Evolutionary conservation across 2,329 filamentous ascomycete genomes (phyloP), one percentile per base, ranked within the genome.

Genomic region (Neopestalotiopsis rosae): DNA sequence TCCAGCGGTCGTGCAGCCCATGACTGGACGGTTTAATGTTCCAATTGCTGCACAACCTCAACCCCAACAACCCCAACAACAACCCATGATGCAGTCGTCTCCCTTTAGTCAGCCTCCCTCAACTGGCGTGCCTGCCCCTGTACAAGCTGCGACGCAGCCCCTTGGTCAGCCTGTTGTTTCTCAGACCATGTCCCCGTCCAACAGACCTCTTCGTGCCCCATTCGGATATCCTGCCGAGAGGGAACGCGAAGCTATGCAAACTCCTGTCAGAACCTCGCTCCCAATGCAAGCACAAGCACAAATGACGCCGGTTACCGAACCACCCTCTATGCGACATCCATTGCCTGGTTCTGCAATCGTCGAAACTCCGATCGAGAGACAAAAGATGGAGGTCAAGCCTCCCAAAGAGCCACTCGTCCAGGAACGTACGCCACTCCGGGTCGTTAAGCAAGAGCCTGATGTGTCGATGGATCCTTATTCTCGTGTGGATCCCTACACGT

Each of bases 381-480:
- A 75, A 49, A 79, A 76, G 69, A 69, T 73, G 40, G 79, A 81
- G 56, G 67, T 71, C 3, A 79, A 79, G 66, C 68, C 74, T 32
- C 52, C 74, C 10, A 79, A 80, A 70, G 78, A 81, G 49, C 74
- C 73, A 20, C 65, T 71, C 61, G 77, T 77, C 14, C 77, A 76
- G 56, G 76, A 78, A 45, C 75, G 76, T n/a, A 73, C 70, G 61
- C 76, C 74, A 10, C 70, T 79, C 65, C 80, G 79, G 34, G 80
- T 38, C 10, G 34, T 87, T 62, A 88, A 88, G 75, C 85, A 87
- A 71, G 87, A 88, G 71, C 82, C 82, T 3, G 86, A 88, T 61
- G 72, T 81, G 59, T 75, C 76, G n/a, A 28, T 52, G 10, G 81
- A 80, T 68, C 84, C 82, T 49, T 85, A 67, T 38, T 32, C 52